Base-by-base conservation (phyloP, 768 basidiomycete species). In the Pleurotus eryngii region DNA sequence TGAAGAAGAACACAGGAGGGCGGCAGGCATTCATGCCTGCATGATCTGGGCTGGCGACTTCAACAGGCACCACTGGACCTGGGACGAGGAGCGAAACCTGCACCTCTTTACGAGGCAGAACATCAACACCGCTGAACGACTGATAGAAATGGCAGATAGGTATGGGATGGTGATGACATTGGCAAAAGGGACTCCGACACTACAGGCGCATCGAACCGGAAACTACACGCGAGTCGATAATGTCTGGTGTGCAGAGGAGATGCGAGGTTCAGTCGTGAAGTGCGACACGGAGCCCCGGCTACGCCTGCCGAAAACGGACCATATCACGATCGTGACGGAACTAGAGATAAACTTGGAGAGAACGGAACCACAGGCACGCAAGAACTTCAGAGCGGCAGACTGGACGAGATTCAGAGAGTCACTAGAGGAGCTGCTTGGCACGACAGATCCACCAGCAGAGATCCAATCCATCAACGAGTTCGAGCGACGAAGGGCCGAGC, bases 1-100 rank as follows among this genome's bases (percentile, higher is more conserved):
- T 22, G 22, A 22, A 22, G 22, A 22, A 22, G 22, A 22, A 22
- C 22, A 22, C 22, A 22, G 22, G 22, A 22, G 22, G 22, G 22
- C 22, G 22, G 22, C 22, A 22, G 22, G 22, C 22, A 22, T 22
- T 22, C 22, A 22, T 22, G 22, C 22, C 22, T 3, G 22, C 22
- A 22, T 3, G 22, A 40, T 74, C 1, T 70, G 67, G 70, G 42
- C 64, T 1, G 75, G 74, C 0, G 70, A 77, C 63, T 75, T 76
- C 68, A 76, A 77, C 62, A 55, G 69, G 4, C 76, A 77, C 56
- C 72, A 75, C 61, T 68, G 70, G 0, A 38, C 68, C 2, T 78
- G 77, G 76, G 76, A 79, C 18, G 61, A 67, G 1, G 38, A 51
- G 0, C 4, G 54, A 0, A 74, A 77, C 57, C 4, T 27, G 0